Conservation (phyloP, 805 yeast species). For the Ogataea wickerhamii region DNA sequence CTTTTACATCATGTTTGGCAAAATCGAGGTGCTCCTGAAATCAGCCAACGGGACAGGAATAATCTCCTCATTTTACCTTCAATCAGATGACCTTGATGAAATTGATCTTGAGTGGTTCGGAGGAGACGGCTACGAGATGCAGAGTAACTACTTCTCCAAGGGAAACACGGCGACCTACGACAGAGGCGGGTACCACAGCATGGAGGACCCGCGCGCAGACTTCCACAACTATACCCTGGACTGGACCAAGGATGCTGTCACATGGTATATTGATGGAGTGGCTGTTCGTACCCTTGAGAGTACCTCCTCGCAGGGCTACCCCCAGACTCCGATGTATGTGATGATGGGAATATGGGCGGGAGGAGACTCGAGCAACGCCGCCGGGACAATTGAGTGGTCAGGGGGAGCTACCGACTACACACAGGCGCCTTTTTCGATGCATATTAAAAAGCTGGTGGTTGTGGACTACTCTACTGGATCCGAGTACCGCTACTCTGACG, state of each 20-base stretch:
- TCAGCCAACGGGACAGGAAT: conserved; percentile 80
- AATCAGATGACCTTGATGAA: conserved; percentile 83
- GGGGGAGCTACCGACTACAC: conserved; percentile 69
- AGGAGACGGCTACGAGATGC: conserved; percentile 68
- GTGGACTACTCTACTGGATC: conserved; percentile 67
- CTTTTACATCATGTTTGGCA: conserved; percentile 87
- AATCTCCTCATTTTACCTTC: conserved; percentile 76
- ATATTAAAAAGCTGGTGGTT: conserved; percentile 55
- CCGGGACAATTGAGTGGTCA: conserved; percentile 79
- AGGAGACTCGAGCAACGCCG: conserved; percentile 62
- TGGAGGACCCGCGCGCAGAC: conserved; percentile 50
- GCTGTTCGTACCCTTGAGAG: conserved; percentile 60
- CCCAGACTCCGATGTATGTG: conserved; percentile 85
- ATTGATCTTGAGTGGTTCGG: conserved; percentile 89
- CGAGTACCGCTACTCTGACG: conserved; percentile 51
- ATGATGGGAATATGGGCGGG: conserved; percentile 78
- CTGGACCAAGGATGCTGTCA: conserved; percentile 65
- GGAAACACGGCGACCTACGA: conserved; percentile 76
- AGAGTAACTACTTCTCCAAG: conserved; percentile 76
- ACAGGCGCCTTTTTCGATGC: conserved; percentile 66
- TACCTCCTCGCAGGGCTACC: conserved; percentile 64
- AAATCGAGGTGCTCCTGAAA: conserved; percentile 64
- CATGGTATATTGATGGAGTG: conserved; percentile 72
- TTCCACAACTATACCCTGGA: conserved; percentile 81
- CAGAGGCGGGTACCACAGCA: conserved; percentile 70